Evolutionary conservation across 2,329 filamentous ascomycete genomes (phyloP).

Genomic region (Diaporthe capsici): DNA sequence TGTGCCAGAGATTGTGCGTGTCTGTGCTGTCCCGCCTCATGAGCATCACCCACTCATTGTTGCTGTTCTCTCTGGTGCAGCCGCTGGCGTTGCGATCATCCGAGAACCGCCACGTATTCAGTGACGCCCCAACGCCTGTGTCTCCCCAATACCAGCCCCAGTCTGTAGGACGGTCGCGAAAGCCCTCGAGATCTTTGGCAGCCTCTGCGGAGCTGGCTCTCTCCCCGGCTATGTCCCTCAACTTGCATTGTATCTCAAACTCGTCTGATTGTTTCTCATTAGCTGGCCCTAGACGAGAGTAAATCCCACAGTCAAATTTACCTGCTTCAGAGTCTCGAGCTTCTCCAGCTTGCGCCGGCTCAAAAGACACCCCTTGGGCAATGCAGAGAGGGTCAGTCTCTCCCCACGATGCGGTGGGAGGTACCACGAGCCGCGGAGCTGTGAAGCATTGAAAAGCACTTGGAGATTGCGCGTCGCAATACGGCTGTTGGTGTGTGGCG

Average conservation of each 20-base stretch:
- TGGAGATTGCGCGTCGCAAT: conserved; percentile 27
- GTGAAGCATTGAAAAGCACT: conserved; percentile 34
- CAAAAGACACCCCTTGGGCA: conserved; percentile 40
- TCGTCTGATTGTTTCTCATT: conserved; percentile 22
- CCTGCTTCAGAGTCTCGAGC: not conserved
- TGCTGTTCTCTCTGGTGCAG: conserved; percentile 33
- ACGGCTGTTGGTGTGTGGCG: conserved; percentile 36
- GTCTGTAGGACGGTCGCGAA: conserved; percentile 42
- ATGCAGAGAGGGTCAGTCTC: conserved; percentile 42
- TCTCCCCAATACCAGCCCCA: conserved; percentile 45
- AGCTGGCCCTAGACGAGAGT: not conserved
- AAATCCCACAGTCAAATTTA: not conserved
- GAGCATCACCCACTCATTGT: conserved; percentile 46
- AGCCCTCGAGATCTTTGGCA: conserved; percentile 39
- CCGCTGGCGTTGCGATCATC: conserved; percentile 30
- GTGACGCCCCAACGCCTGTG: conserved; percentile 45
- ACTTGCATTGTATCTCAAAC: conserved; percentile 41
- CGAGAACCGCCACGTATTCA: conserved; percentile 42
- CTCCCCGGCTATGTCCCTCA: conserved; percentile 15
- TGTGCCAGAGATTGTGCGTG: conserved; percentile 48
- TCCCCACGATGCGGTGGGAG: conserved; percentile 5
- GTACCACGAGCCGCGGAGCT: conserved; percentile 25
- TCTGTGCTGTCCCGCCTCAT: conserved; percentile 46
- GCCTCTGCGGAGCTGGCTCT: conserved; percentile 25
- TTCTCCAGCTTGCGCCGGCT: conserved; percentile 4